Base-by-base conservation (phyloP, 1,284 basidiomycete genomes). In the Boletus smithii region DNA sequence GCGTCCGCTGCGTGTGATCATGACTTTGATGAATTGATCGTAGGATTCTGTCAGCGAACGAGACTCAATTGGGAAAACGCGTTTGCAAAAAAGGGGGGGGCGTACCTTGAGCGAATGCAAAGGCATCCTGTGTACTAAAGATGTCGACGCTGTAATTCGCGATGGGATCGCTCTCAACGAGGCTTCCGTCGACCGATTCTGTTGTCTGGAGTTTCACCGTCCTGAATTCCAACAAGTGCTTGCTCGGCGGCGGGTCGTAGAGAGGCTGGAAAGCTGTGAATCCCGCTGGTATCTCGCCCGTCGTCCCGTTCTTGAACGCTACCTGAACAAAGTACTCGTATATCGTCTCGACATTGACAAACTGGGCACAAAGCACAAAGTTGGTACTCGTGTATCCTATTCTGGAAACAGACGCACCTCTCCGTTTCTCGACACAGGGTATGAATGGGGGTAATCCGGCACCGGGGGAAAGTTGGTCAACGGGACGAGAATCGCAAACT, bases 251-350 rank as follows among this genome's bases (percentile, higher is more conserved):
- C 18, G 18, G 33, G 13, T 34, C 33, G 33, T 31, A n/a, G 13
- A 31, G 4, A 14, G 54, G 55, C 10, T 38, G 32, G n/a, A 57
- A 60, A 22, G 45, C 35, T 1, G 55, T 59, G 8, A 51, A 40
- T 37, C 50, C 44, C 2, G 41, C 57, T 18, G n/a, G 22, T 8
- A 48, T 30, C 26, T 60, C 53, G 8, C 10, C 31, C 4, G 11
- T 36, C 13, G 46, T 55, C 29, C 45, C 43, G 7, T 54, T 59
- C 16, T 6, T 20, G 29, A 52, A 55, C 3, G 8, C 8, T 1
- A 55, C 33, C 18, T 33, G 38, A 29, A 48, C 40, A 24, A 53
- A 33, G 33, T 55, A 56, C 8, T 58, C 52, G 16, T 52, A 46
- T 4, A 46, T 37, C 3, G 22, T 32, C 48, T 57, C 51, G 1